Conservation (phyloP, 2,329 filamentous ascomycete genomes). For the Penicillium brevicompactum region DNA sequence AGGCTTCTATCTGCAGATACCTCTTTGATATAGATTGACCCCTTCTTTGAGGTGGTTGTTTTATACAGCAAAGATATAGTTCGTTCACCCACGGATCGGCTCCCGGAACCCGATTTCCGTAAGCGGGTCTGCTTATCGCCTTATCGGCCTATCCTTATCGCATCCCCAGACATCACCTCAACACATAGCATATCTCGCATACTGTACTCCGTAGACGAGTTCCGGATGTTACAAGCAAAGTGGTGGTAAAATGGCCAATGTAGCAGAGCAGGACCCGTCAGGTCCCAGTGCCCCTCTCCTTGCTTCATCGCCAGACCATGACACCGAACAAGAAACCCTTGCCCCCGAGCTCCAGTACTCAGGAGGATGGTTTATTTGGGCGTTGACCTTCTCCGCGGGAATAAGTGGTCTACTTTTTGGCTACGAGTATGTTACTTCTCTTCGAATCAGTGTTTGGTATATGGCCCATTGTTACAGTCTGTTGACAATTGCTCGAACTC, state of each 20-base stretch:
- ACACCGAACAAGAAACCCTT: slow-evolving; percentile 7
- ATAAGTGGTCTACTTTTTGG: slow-evolving; percentile 63
- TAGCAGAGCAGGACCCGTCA: slow-evolving; percentile 24
- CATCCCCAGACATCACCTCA: slow-evolving; percentile 11
- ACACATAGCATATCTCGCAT: not conserved
- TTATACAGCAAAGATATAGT: not conserved
- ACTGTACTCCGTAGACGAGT: not conserved
- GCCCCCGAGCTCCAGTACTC: slow-evolving; percentile 20
- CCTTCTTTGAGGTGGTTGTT: no score
- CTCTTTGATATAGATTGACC: no score
- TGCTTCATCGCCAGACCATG: slow-evolving; percentile 15
- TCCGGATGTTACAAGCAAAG: slow-evolving; percentile 9
- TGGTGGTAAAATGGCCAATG: slow-evolving; percentile 27
- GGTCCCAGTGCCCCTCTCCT: slow-evolving; percentile 37
- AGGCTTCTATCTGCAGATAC: not conserved
- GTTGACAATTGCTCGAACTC: slow-evolving; percentile 19
- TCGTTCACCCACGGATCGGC: not conserved
- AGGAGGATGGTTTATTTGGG: slow-evolving; percentile 54
- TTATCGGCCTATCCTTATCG: slow-evolving; percentile 15
- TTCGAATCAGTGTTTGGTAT: not conserved
- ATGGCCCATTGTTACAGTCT: not conserved
- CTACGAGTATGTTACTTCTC: slow-evolving; percentile 53
- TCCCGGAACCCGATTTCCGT: slow-evolving; percentile 7
- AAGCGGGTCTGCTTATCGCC: slow-evolving; percentile 13
- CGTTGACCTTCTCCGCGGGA: slow-evolving; percentile 59